Evolutionary conservation across 192 early-diverging fungal genomes (phyloP).

Genomic region (Gamsiella multidivaricata): DNA sequence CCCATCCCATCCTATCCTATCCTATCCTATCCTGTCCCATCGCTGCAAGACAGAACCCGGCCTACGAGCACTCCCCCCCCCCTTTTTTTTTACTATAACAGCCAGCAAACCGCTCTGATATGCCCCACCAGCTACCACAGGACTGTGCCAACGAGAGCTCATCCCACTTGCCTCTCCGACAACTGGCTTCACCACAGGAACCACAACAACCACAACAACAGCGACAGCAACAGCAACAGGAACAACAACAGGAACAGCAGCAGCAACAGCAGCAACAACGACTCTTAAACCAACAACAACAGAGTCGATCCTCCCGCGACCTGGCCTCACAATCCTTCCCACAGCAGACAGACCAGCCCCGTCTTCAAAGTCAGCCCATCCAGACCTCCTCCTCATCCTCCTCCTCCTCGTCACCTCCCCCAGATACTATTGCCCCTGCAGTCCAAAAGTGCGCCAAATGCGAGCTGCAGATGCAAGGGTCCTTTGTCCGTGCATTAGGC

Average conservation of each 20-base stretch:
- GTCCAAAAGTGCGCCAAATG: slow-evolving; percentile 72
- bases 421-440: slow-evolving; percentile 16
- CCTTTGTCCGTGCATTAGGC: slow-evolving; percentile 89
- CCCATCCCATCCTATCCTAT: no score
- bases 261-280: slow-evolving; percentile 2
- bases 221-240: slow-evolving; percentile 6
- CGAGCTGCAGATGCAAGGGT: slow-evolving; percentile 76
- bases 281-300: neutral
- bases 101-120: no score
- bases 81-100: no score
- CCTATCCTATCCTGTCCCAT: no score
- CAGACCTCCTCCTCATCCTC: slow-evolving; percentile 23
- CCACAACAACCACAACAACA: no score
- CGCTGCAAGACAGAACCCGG: no score
- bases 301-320: slow-evolving; percentile 28
- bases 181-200: no score
- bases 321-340: slow-evolving; percentile 22
- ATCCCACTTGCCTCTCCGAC: no score
- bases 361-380: slow-evolving; percentile 31
- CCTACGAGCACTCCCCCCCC: no score
- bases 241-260: neutral
- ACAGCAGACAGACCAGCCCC: slow-evolving; percentile 30
- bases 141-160: no score
- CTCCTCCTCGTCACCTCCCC: slow-evolving; percentile 17
- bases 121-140: slow-evolving; percentile 23